Conservation (phyloP, 495 filamentous ascomycete genomes). For the Apiosordaria backusii region DNA sequence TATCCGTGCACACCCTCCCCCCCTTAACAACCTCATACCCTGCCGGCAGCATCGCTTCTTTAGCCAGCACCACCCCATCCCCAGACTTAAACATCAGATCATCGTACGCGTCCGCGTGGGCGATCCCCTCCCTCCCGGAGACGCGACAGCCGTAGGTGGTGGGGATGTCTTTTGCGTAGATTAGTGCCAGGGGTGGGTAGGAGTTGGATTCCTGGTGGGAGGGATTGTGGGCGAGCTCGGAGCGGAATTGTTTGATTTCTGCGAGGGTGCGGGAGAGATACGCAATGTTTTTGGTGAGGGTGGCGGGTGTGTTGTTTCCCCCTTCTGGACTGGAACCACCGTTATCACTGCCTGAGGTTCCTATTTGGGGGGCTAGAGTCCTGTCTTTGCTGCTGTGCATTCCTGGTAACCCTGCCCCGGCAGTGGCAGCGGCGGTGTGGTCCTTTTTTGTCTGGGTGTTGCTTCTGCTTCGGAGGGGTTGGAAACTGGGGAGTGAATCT, state of each 20-base stretch:
- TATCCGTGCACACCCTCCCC: constrained; percentile 72
- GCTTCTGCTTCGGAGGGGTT: constrained; percentile 28
- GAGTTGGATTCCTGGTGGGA: constrained; percentile 57
- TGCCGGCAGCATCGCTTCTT: constrained; percentile 77
- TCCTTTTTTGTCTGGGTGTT: constrained; percentile 23
- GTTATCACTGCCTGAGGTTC: constrained; percentile 9
- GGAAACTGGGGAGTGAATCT: constrained; percentile 32
- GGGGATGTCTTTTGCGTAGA: constrained; percentile 84
- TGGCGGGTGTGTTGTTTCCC: constrained; percentile 8
- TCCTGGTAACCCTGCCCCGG: constrained; percentile 21
- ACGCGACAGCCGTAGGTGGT: constrained; percentile 81
- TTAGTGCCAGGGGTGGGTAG: constrained; percentile 80
- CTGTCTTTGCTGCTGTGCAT: constrained; percentile 39
- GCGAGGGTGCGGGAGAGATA: constrained; percentile 78
- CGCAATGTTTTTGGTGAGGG: constrained; percentile 43
- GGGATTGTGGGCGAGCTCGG: constrained; percentile 60
- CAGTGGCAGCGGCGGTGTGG: not conserved
- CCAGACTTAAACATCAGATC: constrained; percentile 82
- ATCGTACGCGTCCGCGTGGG: constrained; percentile 76
- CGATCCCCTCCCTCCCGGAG: constrained; percentile 57
- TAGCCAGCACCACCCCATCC: constrained; percentile 85
- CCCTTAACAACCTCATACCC: constrained; percentile 70
- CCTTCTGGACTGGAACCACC: constrained; percentile 2
- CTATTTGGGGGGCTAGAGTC: constrained; percentile 49
- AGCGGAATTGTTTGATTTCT: constrained; percentile 68